These are phyloP conservation scores for Shiraia sp. DNA, from an alignment of 2,329 filamentous ascomycete genomes.

Conservation along the genomic window DNA sequence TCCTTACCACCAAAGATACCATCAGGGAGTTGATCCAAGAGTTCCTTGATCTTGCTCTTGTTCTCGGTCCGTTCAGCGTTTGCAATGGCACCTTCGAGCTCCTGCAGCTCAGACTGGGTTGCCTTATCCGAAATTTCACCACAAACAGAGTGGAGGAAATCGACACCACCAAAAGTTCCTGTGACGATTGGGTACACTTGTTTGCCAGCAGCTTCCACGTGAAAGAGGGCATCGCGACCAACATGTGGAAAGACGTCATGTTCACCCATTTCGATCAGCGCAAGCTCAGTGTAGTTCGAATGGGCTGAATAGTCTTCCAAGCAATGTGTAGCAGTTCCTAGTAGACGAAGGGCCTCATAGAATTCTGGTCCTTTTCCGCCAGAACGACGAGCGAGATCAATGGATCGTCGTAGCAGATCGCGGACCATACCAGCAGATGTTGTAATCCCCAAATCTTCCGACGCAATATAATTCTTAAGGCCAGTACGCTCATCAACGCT, in stretches of 20 bases:
- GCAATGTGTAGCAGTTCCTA: constrained; percentile 89
- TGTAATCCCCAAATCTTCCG: constrained; percentile 76
- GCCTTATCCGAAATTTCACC: constrained; percentile 82
- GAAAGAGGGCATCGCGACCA: constrained; percentile 71
- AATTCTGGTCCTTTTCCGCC: constrained; percentile 74
- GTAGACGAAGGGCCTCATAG: constrained; percentile 80
- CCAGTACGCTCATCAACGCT: constrained; percentile 68
- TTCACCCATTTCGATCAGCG: constrained; percentile 84
- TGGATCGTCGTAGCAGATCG: constrained; percentile 71
- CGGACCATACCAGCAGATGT: constrained; percentile 80
- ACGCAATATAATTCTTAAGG: constrained; percentile 93
- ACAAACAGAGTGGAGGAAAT: constrained; percentile 88
- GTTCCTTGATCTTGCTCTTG: constrained; percentile 74
- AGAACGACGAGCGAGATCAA: constrained; percentile 80
- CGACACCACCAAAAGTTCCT: constrained; percentile 91
- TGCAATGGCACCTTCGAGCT: constrained; percentile 81
- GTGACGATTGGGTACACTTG: constrained; percentile 82
- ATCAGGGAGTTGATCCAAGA: constrained; percentile 80
- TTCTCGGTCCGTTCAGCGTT: constrained; percentile 65
- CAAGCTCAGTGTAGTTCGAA: constrained; percentile 90
- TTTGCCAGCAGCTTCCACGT: constrained; percentile 66
- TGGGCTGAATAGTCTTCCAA: constrained; percentile 89
- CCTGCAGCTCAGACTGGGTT: constrained; percentile 86
- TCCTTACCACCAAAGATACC: constrained; percentile 78
- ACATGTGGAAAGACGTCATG: constrained; percentile 83